These are phyloP conservation scores for Halenospora varia DNA, from an alignment of 495 filamentous ascomycete species.

Conservation along the genomic window DNA sequence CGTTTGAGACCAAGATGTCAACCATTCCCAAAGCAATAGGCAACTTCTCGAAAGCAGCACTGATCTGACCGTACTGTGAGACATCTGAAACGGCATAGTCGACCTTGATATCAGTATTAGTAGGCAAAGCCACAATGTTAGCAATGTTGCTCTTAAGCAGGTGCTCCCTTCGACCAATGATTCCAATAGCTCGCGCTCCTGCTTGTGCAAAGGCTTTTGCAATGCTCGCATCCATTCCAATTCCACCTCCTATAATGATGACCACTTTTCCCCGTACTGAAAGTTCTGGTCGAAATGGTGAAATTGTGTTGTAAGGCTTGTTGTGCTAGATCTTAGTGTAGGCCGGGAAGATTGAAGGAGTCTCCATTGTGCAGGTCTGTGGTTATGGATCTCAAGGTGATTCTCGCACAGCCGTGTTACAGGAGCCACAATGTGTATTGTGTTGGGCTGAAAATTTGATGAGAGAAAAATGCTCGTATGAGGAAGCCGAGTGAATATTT, in stretches of 20 bases:
- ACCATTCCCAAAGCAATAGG: background rate
- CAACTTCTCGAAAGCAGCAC: background rate
- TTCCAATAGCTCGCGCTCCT: background rate
- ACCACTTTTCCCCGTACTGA: background rate
- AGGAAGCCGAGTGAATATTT: too few species aligned
- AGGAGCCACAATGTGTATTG: too few species aligned
- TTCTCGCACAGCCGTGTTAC: too few species aligned
- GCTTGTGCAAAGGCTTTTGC: background rate
- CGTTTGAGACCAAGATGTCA: background rate
- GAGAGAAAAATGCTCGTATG: too few species aligned
- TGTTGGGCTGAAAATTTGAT: too few species aligned
- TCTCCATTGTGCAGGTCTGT: too few species aligned
- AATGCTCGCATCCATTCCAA: background rate
- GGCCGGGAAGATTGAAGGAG: background rate
- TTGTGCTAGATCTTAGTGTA: background rate
- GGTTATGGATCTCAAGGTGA: too few species aligned
- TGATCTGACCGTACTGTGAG: background rate
- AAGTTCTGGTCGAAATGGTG: background rate
- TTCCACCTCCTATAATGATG: background rate
- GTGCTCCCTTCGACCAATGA: background rate
- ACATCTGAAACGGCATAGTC: background rate
- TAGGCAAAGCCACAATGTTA: background rate
- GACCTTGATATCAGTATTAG: background rate
- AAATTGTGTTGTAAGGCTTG: background rate
- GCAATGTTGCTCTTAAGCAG: background rate